These are phyloP conservation scores for Podospora pseudoanserina DNA, from an alignment of 495 filamentous ascomycete genomes.

Conservation along the genomic window DNA sequence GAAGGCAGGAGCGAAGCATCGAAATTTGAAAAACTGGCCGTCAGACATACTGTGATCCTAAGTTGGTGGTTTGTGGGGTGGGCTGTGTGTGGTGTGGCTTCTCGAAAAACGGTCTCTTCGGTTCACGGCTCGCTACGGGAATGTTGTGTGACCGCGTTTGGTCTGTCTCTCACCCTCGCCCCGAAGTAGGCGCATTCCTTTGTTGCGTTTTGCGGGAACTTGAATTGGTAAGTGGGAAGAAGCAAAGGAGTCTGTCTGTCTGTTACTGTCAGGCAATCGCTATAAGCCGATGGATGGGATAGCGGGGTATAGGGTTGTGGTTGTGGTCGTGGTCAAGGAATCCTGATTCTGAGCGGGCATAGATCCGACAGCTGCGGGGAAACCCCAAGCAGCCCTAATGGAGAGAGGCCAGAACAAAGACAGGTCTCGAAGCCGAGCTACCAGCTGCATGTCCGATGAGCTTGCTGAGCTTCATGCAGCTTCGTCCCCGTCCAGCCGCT, in stretches of 20 bases:
- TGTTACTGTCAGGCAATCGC: neutral
- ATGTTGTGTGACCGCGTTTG: slow-evolving; percentile 18
- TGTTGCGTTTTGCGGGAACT: neutral
- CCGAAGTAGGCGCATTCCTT: slow-evolving; percentile 16
- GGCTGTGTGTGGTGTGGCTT: slow-evolving; percentile 9
- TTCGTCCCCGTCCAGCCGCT: slow-evolving; percentile 4
- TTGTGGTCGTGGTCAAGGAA: slow-evolving; percentile 3
- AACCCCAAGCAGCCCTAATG: neutral
- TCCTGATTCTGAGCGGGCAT: slow-evolving; percentile 12
- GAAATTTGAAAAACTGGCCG: neutral
- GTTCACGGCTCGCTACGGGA: slow-evolving; percentile 14
- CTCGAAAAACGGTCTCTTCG: neutral
- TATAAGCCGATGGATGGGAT: neutral
- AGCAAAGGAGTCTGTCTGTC: neutral
- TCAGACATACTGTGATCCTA: neutral
- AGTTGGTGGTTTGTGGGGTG: neutral
- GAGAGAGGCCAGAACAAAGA: slow-evolving; percentile 4
- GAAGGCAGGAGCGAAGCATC: neutral
- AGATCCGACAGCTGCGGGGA: slow-evolving; percentile 8
- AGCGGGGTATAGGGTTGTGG: slow-evolving; percentile 7
- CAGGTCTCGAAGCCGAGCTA: neutral
- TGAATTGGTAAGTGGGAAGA: slow-evolving; percentile 1
- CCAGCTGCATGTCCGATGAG: slow-evolving; percentile 4
- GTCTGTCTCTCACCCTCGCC: neutral
- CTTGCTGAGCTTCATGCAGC: slow-evolving; percentile 8